Conservation (phyloP, 805 yeast genomes). For the Ogataea nitratoaversa region DNA sequence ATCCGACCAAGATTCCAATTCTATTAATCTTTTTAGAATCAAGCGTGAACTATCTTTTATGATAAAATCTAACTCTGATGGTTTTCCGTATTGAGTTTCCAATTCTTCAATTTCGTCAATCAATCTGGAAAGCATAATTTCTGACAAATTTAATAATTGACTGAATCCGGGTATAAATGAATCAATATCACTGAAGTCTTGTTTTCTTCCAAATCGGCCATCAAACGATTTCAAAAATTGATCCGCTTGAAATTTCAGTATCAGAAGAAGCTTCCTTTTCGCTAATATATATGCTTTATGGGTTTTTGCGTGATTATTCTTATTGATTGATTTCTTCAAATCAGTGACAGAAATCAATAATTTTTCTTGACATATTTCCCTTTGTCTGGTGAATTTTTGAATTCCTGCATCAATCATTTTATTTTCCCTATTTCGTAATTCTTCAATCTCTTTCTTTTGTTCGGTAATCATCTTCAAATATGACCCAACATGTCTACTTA, state of each 20-base stretch:
- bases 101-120: conserved; percentile 45
- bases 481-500: conserved; percentile 81
- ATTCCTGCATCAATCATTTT: conserved; percentile 37
- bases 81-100: conserved; percentile 45
- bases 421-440: conserved; percentile 53
- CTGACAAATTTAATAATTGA: conserved; percentile 8
- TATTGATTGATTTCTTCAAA: conserved; percentile 37
- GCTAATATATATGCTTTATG: conserved; percentile 40
- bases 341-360: conserved; percentile 40
- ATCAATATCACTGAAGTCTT: conserved; percentile 12
- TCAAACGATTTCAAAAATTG: conserved; percentile 34
- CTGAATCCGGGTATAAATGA: conserved; percentile 18
- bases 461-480: conserved; percentile 81
- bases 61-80: conserved; percentile 50
- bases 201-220: conserved; percentile 22
- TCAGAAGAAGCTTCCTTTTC: conserved; percentile 35
- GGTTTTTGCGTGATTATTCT: conserved; percentile 42
- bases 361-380: conserved; percentile 36
- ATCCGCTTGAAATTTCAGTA: conserved; percentile 22
- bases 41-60: conserved; percentile 41
- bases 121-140: conserved; percentile 31
- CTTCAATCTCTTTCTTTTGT: conserved; percentile 70
- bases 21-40: conserved; percentile 44
- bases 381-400: conserved; percentile 30
- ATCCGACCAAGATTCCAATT: conserved; percentile 54